Evolutionary conservation across 768 basidiomycete species (phyloP).

Genomic region (Botryobasidium botryosum): DNA sequence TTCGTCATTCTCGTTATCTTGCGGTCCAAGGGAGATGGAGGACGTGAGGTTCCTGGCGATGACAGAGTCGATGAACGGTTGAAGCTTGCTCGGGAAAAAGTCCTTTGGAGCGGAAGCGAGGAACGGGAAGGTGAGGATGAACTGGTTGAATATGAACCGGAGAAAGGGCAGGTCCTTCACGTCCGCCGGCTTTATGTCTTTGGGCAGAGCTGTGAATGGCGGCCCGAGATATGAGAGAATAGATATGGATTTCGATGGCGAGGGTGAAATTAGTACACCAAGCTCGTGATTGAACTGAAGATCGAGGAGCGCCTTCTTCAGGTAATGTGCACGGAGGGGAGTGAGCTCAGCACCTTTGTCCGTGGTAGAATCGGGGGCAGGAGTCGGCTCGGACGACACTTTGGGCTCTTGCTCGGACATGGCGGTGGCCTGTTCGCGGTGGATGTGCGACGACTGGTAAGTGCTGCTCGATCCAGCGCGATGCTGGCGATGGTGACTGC

Average conservation of each 20-base stretch:
- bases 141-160: conserved; percentile 79
- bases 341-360: too few species aligned
- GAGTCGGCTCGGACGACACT: too few species aligned
- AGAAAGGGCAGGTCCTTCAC: conserved; percentile 70
- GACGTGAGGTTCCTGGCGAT: conserved; percentile 59
- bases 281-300: conserved; percentile 78
- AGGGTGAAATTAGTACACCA: conserved; percentile 32
- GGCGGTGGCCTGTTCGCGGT: too few species aligned
- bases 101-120: conserved; percentile 73
- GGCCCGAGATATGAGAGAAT: conserved; percentile 76
- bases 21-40: conserved; percentile 34
- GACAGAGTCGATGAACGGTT: conserved; percentile 78
- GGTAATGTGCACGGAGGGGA: conserved; percentile 87
- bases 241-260: conserved; percentile 30
- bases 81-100: conserved; percentile 89
- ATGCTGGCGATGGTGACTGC: too few species aligned
- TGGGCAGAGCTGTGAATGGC: conserved; percentile 63
- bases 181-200: conserved; percentile 27
- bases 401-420: too few species aligned
- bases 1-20: conserved; percentile 27
- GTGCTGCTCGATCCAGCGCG: too few species aligned
- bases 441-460: too few species aligned
- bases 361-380: too few species aligned
- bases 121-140: conserved; percentile 90
- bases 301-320: conserved; percentile 87